Percentiles rank a stretch among this genome's conserved stretches.
Evolutionary conservation across 257 asterid species (phyloP).

Genomic region (Jacaranda copaia): DNA sequence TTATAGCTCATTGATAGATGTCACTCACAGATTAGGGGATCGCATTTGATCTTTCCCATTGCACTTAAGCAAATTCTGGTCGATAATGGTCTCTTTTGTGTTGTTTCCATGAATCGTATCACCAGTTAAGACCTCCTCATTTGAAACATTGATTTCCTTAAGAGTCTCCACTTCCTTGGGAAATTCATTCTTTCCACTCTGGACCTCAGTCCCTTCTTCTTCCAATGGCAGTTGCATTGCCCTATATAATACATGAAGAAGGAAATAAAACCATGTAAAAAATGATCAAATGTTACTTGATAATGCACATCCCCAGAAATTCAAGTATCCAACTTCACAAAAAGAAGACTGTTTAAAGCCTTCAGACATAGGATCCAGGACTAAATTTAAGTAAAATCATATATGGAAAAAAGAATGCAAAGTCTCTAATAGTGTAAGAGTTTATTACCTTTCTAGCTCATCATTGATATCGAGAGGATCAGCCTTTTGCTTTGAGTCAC

Average conservation of each 20-base stretch:
- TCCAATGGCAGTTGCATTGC: conserved; percentile 37
- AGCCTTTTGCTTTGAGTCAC: conserved; percentile 40
- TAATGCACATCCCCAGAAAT: not conserved
- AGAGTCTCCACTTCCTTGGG: conserved; percentile 27
- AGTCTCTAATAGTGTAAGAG: conserved; percentile 2
- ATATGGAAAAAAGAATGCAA: conserved; percentile 21
- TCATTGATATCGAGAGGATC: conserved; percentile 36
- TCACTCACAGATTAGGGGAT: conserved; percentile 47
- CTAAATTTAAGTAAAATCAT: conserved; percentile 4
- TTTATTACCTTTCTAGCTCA: conserved; percentile 43
- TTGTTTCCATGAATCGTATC: conserved; percentile 19
- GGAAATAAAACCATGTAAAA: conserved; percentile 26
- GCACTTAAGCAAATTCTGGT: conserved; percentile 37
- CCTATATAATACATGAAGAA: conserved; percentile 29
- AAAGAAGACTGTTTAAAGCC: not conserved
- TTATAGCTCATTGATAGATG: conserved; percentile 12
- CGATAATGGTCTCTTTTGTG: conserved; percentile 14
- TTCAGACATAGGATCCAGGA: conserved; percentile 14
- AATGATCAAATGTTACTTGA: conserved; percentile 1
- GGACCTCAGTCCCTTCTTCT: conserved; percentile 31
- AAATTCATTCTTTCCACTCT: conserved; percentile 36
- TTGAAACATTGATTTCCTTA: conserved; percentile 26
- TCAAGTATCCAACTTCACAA: not conserved
- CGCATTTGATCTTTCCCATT: conserved; percentile 35
- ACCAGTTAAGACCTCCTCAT: conserved; percentile 31